A percentile compares a stretch with the other conserved stretches of the same genome.
phyloP scores from a whole-genome alignment of 225 moss, liverwort and hornwort species.

The Takakia lepidozioides region DNA sequence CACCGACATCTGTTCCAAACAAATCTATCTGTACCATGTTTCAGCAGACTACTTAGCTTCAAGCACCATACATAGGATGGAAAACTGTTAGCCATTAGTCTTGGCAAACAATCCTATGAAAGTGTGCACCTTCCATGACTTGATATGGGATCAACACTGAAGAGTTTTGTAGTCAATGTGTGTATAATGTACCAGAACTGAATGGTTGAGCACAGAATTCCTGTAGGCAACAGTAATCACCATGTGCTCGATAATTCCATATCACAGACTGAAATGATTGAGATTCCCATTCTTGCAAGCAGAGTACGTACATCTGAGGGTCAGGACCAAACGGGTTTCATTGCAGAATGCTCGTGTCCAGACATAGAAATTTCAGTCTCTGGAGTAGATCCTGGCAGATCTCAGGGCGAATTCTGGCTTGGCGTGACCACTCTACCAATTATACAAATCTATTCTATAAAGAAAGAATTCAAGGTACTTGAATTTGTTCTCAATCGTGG shows the following conservation, averaged over 20 bases:
- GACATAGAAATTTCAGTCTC: too few relatives aligned
- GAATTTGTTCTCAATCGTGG: not conserved
- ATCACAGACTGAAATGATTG: too few relatives aligned
- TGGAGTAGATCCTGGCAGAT: too few relatives aligned
- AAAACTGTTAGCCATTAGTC: slow-evolving; percentile 6
- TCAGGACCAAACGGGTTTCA: too few relatives aligned
- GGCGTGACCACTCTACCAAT: not conserved
- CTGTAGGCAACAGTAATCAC: too few relatives aligned
- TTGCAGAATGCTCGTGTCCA: too few relatives aligned
- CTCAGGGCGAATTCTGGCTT: not conserved
- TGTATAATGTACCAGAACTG: too few relatives aligned
- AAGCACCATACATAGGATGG: slow-evolving; percentile 1
- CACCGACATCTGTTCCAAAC: slow-evolving; percentile 37
- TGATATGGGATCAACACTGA: too few relatives aligned
- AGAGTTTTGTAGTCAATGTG: too few relatives aligned
- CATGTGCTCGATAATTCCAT: not conserved
- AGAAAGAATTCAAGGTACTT: not conserved
- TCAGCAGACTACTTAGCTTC: slow-evolving; percentile 10
- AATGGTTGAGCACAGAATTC: too few relatives aligned
- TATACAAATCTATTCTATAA: not conserved
- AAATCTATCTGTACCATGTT: slow-evolving; percentile 57
- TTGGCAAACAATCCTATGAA: not conserved
- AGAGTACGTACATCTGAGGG: too few relatives aligned
- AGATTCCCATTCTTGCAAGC: too few relatives aligned
- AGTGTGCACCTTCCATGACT: not conserved